A percentile compares a stretch with the other conserved stretches of the same genome.
phyloP scores from a whole-genome alignment of 2,329 filamentous ascomycete species.

The Paecilomyces dactylethromorphus region DNA sequence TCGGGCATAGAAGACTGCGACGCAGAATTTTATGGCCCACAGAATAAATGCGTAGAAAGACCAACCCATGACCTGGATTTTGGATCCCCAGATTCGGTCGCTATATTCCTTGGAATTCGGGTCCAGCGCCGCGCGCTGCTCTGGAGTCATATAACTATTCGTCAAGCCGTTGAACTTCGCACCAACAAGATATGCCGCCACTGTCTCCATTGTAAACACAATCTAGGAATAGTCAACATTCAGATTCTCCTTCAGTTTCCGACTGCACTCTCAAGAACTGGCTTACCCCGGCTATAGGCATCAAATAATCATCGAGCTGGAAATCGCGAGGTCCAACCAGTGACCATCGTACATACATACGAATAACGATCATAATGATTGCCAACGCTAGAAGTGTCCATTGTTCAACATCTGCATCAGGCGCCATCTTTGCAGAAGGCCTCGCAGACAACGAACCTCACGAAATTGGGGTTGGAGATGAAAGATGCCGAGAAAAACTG shows the following conservation, averaged over 20 bases:
- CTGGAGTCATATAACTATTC: conserved; percentile 50
- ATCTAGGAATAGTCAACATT: conserved; percentile 22
- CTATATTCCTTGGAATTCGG: conserved; percentile 40
- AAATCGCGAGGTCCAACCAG: conserved; percentile 41
- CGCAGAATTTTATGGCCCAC: conserved; percentile 47
- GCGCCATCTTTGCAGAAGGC: background rate
- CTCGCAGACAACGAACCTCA: background rate
- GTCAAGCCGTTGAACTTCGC: conserved; percentile 44
- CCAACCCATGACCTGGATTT: conserved; percentile 49
- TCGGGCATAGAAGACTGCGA: conserved; percentile 50
- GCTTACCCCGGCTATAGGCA: conserved; percentile 45
- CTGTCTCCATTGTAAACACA: conserved; percentile 43
- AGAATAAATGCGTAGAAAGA: conserved; percentile 47
- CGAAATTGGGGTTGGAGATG: background rate
- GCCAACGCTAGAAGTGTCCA: conserved; percentile 46
- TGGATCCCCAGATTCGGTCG: conserved; percentile 43
- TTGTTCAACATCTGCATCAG: conserved; percentile 25
- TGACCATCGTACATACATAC: conserved; percentile 42
- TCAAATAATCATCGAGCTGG: conserved; percentile 51
- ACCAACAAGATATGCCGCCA: conserved; percentile 42
- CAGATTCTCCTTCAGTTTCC: background rate
- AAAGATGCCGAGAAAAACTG: background rate
- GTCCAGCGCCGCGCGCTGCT: conserved; percentile 40
- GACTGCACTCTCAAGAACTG: background rate
- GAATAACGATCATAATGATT: conserved; percentile 41